Base-by-base conservation (phyloP, 352 stramenopile species). In the Globisporangium megalacanthum region DNA sequence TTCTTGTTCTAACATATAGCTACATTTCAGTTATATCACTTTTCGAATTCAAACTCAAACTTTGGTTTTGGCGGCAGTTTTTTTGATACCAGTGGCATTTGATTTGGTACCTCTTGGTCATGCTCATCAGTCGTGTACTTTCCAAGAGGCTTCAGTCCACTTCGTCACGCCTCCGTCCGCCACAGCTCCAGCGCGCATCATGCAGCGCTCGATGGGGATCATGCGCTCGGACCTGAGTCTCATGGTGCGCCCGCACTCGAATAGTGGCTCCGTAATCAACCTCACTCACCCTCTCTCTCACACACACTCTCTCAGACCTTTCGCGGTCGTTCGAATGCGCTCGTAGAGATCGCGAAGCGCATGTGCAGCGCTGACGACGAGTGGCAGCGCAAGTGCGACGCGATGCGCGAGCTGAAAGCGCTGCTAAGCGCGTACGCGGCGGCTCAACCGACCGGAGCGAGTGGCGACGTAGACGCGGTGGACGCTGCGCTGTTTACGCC, bases 371-470 rank as follows among this genome's bases (percentile, higher is more conserved):
- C 64, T 6, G 77, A 88, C 22, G 75, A 86, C 49, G 69, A 78
- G 63, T 88, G 77, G 75, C 69, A 77, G 52, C 71, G 80, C 56
- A 83, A 83, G 48, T 86, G 77, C 54, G 62, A 62, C 17, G 73
- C 77, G 41, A 72, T 88, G 54, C 59, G 58, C 14, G 73, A 83
- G 51, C 59, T 88, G 39, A 66, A 64, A 13, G 20, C n/a, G 17
- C 33, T 86, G 33, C 45, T 88, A 10, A 9, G 10, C 10, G 58
- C 63, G 25, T 70, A 69, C 42, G 60, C 58, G 11, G 47, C 46
- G 22, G 45, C 37, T 15, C 35, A 42, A 9, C 25, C 1, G 25
- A 36, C 25, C 67, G 33, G 17, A 22, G 31, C 14, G 5, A 31
- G 25, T 33, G 53, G 39, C 48, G 31, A n/a, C 25, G 22, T 4